Conservation (phyloP, 2,329 filamentous ascomycete species). For the Didymella pinodella region DNA sequence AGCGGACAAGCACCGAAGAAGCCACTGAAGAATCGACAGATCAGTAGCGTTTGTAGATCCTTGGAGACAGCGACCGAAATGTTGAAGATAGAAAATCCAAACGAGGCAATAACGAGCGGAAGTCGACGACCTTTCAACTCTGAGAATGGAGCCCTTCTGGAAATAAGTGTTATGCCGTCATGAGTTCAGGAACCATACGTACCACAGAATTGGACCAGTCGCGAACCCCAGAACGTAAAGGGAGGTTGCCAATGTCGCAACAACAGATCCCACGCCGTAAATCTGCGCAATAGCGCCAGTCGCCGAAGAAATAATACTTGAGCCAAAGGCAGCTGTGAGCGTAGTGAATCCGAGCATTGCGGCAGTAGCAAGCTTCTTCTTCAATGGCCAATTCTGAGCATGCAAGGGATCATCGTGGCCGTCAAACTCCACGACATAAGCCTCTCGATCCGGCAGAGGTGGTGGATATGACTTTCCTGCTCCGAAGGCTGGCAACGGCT, state of each 20-base stretch:
- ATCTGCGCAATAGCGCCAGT: constrained; percentile 43
- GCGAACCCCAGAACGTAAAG: constrained; percentile 56
- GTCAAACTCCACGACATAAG: constrained; percentile 73
- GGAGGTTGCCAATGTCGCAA: constrained; percentile 60
- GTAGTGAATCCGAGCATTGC: constrained; percentile 77
- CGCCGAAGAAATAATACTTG: constrained; percentile 54
- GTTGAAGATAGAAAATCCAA: constrained; percentile 61
- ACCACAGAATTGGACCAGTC: constrained; percentile 20
- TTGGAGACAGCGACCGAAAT: constrained; percentile 59
- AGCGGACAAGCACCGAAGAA: constrained; percentile 64
- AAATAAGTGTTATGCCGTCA: constrained; percentile 52
- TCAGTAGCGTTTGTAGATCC: constrained; percentile 62
- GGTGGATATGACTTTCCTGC: constrained; percentile 79
- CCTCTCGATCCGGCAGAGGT: constrained; percentile 71
- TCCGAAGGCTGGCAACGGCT: constrained; percentile 73
- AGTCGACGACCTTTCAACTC: constrained; percentile 60
- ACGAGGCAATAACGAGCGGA: constrained; percentile 59
- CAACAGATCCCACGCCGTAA: constrained; percentile 58
- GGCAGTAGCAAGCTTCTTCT: constrained; percentile 76
- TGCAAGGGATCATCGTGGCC: constrained; percentile 84
- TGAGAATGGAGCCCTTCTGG: constrained; percentile 60
- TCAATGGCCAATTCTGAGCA: constrained; percentile 84
- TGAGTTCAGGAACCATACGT: neutral
- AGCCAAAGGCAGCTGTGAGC: constrained; percentile 70
- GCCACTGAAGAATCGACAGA: constrained; percentile 62